Base-by-base conservation (phyloP, 1,284 basidiomycete species). In the Caloboletus firmus region DNA sequence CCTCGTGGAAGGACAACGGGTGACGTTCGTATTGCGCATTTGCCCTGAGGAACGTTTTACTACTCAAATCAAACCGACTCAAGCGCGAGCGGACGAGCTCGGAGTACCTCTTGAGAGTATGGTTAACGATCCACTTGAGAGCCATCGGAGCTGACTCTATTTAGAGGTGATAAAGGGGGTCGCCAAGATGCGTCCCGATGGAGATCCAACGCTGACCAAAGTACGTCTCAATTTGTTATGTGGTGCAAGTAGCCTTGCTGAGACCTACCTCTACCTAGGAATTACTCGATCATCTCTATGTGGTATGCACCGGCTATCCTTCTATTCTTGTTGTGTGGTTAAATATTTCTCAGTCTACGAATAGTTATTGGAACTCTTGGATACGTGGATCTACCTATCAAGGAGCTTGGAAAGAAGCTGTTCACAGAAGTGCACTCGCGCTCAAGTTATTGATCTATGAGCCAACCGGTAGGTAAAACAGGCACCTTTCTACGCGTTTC, bases 381-480 rank as follows among this genome's bases (percentile, higher is more conserved):
- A 87, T 95, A 61, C 76, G 80, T 17, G 81, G 82, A 61, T 91
- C 87, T 17, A 89, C 86, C 0, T 97, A 97, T 71, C 80, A 79
- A 20, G 95, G 94, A 0, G 83, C 91, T n/a, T 98, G 94, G 95
- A 88, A 95, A 60, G 94, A 98, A 71, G 85, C 87, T 1, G 92
- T 96, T 3, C 83, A 92, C 66, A 83, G 93, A 28, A 92, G 89
- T 52, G 94, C 92, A 0, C 78, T 96, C n/a, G 90, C 91, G 0
- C 75, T 92, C 52, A 91, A 91, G 69, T 76, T 94, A n/a, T 78
- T 94, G 56, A 92, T 92, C 41, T 94, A 80, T 63, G 89, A 93
- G 64, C 90, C 90, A 0, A 94, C 91, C 1, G 89, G 84, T 80
- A 50, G 31, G 65, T 50, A 17, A 24, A n/a, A 61, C 67, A 68